Base-by-base conservation (phyloP, 257 asterid species). In the Cordia subcordata region DNA sequence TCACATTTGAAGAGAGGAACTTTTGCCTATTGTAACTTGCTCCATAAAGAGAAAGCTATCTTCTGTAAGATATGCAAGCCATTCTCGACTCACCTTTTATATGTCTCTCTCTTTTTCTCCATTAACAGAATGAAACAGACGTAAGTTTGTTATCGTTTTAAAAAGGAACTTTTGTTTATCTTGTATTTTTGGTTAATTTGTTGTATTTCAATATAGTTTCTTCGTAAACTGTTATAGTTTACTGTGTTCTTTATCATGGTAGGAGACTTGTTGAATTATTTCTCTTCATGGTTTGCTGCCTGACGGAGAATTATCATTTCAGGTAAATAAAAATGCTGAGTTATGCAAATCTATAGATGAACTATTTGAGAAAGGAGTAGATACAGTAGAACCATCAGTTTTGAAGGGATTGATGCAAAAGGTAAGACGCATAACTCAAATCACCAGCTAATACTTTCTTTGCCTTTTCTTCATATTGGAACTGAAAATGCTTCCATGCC, bases 321-420 rank as follows among this genome's bases (percentile, higher is more conserved):
- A 92, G 99, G 96, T 92, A 20, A 81, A 81, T 65, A 83, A 75
- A 71, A 93, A 93, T 84, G 97, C 91, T 47, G 32, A 52, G 20
- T 80, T 93, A 1, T 88, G 96, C 86, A 93, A 71, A 68, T 82
- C 94, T 19, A 75, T 92, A 15, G 97, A 92, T 56, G 95, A 92
- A 84, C 77, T 88, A 63, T 78, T 88, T 69, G 88, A 77, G 82
- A 81, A 84, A 66, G 97, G 97, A 69, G 69, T 51, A 47, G 72
- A 73, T 64, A 77, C 70, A 79, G 74, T 77, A 33, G 75, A 83
- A 44, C 77, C 65, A 38, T 71, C 83, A 27, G 83, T 72, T 79
- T 78, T 93, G 67, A 55, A 65, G 74, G 86, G 63, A 58, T 81
- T 93, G 68, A 71, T 73, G 80, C 78, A 93, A 68, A 82, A 84